These are phyloP conservation scores for Pichia sp. DNA, from an alignment of 1,139 yeast species.

Conservation along the genomic window DNA sequence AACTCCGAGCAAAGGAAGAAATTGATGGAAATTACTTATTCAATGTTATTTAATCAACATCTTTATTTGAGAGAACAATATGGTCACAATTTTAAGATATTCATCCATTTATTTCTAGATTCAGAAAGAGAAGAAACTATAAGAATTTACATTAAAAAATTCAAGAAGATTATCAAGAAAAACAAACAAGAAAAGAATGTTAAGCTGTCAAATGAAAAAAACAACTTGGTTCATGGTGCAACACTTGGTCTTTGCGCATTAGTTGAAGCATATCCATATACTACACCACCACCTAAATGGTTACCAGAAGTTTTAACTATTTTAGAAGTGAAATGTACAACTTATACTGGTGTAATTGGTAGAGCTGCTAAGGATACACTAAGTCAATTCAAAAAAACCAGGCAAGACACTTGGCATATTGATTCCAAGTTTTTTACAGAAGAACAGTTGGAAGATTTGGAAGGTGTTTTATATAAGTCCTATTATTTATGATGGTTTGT, in stretches of 20 bases:
- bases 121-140: slow-evolving; percentile 42
- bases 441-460: slow-evolving; percentile 83
- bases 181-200: slow-evolving; percentile 26
- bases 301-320: slow-evolving; percentile 67
- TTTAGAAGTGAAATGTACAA: slow-evolving; percentile 63
- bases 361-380: slow-evolving; percentile 77
- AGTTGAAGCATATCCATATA: slow-evolving; percentile 84
- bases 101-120: slow-evolving; percentile 71
- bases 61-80: slow-evolving; percentile 76
- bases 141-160: slow-evolving; percentile 33
- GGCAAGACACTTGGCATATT: slow-evolving; percentile 96
- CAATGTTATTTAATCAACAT: slow-evolving; percentile 53
- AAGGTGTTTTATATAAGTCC: slow-evolving; percentile 91
- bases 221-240: slow-evolving; percentile 64
- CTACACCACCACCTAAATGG: slow-evolving; percentile 91
- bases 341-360: slow-evolving; percentile 72
- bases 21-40: slow-evolving; percentile 49
- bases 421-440: slow-evolving; percentile 72
- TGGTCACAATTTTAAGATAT: slow-evolving; percentile 69
- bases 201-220: slow-evolving; percentile 35
- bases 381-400: slow-evolving; percentile 80
- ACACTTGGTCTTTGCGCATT: slow-evolving; percentile 86
- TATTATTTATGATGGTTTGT: slow-evolving; percentile 59
- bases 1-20: slow-evolving; percentile 40
- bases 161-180: slow-evolving; percentile 33